A percentile compares a stretch with the other conserved stretches of the same genome.
Evolutionary conservation across 441 rosid species (phyloP).

Genomic region (Breynia disticha): DNA sequence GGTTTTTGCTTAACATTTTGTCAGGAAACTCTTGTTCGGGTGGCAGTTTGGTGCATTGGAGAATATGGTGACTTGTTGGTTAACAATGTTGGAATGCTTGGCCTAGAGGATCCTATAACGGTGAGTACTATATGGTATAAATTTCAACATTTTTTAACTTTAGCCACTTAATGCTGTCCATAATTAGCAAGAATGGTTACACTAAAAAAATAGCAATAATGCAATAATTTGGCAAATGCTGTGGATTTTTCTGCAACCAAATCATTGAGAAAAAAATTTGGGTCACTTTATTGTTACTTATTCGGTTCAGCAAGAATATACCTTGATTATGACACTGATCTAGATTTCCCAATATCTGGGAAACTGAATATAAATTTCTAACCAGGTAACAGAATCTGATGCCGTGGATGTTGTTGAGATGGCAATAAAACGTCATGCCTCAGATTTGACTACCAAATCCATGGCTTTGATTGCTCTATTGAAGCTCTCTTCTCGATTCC

Average conservation of each 20-base stretch:
- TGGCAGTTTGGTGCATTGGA: conserved; percentile 98
- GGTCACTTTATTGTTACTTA: too few species aligned
- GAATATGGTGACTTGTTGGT: conserved; percentile 97
- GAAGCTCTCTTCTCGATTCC: conserved; percentile 90
- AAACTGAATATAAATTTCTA: conserved; percentile 22
- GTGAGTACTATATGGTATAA: conserved; percentile 34
- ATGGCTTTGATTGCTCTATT: conserved; percentile 86
- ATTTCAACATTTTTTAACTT: conserved; percentile 14
- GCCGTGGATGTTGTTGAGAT: conserved; percentile 74
- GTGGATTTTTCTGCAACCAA: too few species aligned
- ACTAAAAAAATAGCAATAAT: too few species aligned
- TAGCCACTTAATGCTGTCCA: too few species aligned
- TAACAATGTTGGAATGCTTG: conserved; percentile 76
- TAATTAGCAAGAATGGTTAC: too few species aligned
- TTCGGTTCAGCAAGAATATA: too few species aligned
- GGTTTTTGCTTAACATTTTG: conserved; percentile 9
- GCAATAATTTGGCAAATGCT: too few species aligned
- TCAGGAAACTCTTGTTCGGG: conserved; percentile 91
- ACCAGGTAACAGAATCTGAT: conserved; percentile 86
- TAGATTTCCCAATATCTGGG: too few species aligned
- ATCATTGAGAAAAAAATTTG: too few species aligned
- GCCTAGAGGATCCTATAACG: conserved; percentile 77
- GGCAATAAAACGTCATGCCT: conserved; percentile 55
- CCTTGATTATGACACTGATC: too few species aligned
- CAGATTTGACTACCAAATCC: conserved; percentile 74